Conservation (phyloP, 2,329 filamentous ascomycete genomes). For the Sphaerulina musiva region DNA sequence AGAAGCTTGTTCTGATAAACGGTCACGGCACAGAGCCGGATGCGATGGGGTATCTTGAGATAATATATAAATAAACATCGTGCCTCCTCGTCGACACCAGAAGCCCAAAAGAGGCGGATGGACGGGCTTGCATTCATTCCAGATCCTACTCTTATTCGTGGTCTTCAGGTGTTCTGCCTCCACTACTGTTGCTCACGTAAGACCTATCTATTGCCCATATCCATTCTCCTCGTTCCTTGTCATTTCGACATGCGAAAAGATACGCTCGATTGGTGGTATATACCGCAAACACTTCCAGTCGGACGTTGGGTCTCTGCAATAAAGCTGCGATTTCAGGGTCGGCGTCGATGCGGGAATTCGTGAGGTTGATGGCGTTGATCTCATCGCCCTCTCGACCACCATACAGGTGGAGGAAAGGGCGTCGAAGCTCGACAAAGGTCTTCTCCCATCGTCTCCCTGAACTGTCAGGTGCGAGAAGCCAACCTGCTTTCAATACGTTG, state of each 20-base stretch:
- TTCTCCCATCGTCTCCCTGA: slow-evolving; percentile 81
- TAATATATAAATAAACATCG: too few species aligned
- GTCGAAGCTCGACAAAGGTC: slow-evolving; percentile 83
- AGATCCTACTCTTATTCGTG: slow-evolving; percentile 9
- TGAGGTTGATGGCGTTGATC: slow-evolving; percentile 78
- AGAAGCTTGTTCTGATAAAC: too few species aligned
- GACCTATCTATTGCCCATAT: slow-evolving; percentile 90
- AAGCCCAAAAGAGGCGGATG: too few species aligned
- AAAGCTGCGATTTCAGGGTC: slow-evolving; percentile 80
- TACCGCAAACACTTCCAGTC: slow-evolving; percentile 68
- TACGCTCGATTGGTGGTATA: slow-evolving; percentile 89
- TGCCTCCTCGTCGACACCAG: too few species aligned
- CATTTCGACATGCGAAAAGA: slow-evolving; percentile 82
- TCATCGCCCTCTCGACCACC: slow-evolving; percentile 75
- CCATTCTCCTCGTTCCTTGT: slow-evolving; percentile 94
- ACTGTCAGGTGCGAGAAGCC: slow-evolving; percentile 71
- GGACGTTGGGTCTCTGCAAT: slow-evolving; percentile 42
- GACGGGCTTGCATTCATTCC: not conserved
- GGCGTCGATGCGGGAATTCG: slow-evolving; percentile 85
- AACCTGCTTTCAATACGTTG: slow-evolving; percentile 70
- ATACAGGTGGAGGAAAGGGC: slow-evolving; percentile 88
- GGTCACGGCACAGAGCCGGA: too few species aligned
- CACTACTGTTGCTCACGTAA: slow-evolving; percentile 43
- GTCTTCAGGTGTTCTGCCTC: slow-evolving; percentile 19
- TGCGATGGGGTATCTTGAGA: too few species aligned